Conservation (phyloP, 2,329 filamentous ascomycete genomes). For the Tympanopsis confertula region DNA sequence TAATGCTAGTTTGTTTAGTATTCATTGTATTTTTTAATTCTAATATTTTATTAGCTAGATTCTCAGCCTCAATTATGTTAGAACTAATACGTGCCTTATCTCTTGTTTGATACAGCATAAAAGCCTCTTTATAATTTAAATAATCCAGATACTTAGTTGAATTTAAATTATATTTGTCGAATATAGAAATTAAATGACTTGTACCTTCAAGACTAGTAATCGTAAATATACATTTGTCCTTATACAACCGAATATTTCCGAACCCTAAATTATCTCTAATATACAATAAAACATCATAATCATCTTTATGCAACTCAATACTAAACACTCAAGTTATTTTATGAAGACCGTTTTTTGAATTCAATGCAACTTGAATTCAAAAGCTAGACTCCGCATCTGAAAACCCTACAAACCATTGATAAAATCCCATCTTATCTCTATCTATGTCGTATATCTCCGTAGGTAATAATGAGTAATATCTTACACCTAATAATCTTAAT, state of each 20-base stretch:
- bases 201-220: background rate
- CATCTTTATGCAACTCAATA: slow-evolving; percentile 1
- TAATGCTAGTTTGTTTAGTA: slow-evolving; percentile 1
- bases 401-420: slow-evolving; percentile 1
- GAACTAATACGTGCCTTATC: background rate
- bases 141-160: background rate
- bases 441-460: too few relatives aligned
- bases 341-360: background rate
- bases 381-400: background rate
- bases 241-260: background rate
- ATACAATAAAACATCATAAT: background rate
- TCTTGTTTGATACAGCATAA: background rate
- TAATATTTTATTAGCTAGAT: slow-evolving; percentile 1
- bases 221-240: background rate
- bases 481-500: too few relatives aligned
- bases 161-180: background rate
- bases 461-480: too few relatives aligned
- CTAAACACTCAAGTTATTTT: background rate
- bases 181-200: background rate
- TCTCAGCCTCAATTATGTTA: background rate
- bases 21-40: background rate
- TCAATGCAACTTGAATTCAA: background rate
- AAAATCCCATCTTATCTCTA: too few relatives aligned
- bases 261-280: background rate
- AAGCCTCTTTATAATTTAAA: background rate